A percentile compares a stretch with the other conserved stretches of the same genome.
Conservation (phyloP, 495 filamentous ascomycete genomes). For the Podospora pseudocomata region DNA sequence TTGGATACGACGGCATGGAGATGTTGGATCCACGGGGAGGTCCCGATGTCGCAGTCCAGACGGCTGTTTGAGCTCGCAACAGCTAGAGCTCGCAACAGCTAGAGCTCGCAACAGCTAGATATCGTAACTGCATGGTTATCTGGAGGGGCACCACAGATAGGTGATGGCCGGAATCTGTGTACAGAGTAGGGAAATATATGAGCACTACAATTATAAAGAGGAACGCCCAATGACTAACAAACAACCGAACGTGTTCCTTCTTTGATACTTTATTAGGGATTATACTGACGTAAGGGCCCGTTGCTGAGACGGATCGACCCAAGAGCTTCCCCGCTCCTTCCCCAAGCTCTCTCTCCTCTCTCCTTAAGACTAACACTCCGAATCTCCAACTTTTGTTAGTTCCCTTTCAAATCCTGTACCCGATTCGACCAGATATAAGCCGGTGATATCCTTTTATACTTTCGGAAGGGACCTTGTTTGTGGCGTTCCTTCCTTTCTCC, state of each 20-base stretch:
- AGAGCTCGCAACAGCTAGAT: too few species aligned
- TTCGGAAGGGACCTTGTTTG: background rate
- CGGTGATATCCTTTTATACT: constrained; percentile 18
- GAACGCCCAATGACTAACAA: background rate
- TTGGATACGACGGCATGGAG: background rate
- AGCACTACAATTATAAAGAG: background rate
- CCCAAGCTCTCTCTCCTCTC: background rate
- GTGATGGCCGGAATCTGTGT: too few species aligned
- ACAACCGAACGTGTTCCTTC: background rate
- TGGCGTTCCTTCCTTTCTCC: constrained; percentile 6
- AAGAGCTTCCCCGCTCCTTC: background rate
- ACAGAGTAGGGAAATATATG: background rate
- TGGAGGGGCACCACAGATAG: too few species aligned
- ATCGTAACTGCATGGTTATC: too few species aligned
- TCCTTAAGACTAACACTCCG: background rate
- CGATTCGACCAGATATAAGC: constrained; percentile 17
- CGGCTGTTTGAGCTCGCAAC: background rate
- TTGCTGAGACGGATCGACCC: background rate
- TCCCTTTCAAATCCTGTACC: background rate
- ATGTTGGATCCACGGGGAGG: background rate
- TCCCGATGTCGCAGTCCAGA: background rate
- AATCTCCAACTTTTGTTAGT: background rate
- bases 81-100: too few species aligned
- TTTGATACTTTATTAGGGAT: background rate
- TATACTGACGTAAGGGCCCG: constrained; percentile 2